Percentiles rank a stretch among this genome's conserved stretches.
These are phyloP conservation scores for Xylaria nigripes DNA, from an alignment of 495 filamentous ascomycete species.

Conservation along the genomic window DNA sequence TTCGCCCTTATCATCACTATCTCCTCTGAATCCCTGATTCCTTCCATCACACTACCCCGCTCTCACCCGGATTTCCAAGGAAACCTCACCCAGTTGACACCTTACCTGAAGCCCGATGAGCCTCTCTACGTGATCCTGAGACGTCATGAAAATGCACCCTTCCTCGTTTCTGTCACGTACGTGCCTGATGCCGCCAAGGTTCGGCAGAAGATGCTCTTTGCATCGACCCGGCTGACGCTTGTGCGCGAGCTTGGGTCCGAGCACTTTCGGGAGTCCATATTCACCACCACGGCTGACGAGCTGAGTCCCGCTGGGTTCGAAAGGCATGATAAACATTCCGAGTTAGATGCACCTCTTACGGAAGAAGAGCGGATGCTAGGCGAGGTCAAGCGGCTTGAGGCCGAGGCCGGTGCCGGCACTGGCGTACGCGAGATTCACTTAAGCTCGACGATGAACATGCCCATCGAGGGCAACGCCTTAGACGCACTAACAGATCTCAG, in stretches of 20 bases:
- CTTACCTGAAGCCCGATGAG: slow-evolving; percentile 61
- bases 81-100: slow-evolving; percentile 49
- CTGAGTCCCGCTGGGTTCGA: slow-evolving; percentile 64
- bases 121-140: slow-evolving; percentile 83
- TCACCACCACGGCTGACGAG: slow-evolving; percentile 69
- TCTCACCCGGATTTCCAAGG: slow-evolving; percentile 47
- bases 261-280: slow-evolving; percentile 68
- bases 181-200: slow-evolving; percentile 85
- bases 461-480: slow-evolving; percentile 59
- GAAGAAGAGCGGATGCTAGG: slow-evolving; percentile 77
- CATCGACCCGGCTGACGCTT: slow-evolving; percentile 75
- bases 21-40: slow-evolving; percentile 61
- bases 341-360: slow-evolving; percentile 69
- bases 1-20: slow-evolving; percentile 82
- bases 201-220: slow-evolving; percentile 93
- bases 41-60: slow-evolving; percentile 51
- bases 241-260: slow-evolving; percentile 81
- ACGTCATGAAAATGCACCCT: slow-evolving; percentile 44
- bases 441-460: slow-evolving; percentile 54
- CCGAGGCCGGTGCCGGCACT: slow-evolving; percentile 67
- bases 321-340: slow-evolving; percentile 61
- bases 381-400: slow-evolving; percentile 72
- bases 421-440: slow-evolving; percentile 50
- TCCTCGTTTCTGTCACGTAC: slow-evolving; percentile 75
- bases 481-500: slow-evolving; percentile 53